Base-by-base conservation (phyloP, 1,284 basidiomycete species). In the Pseudozyma hubeiensis region DNA sequence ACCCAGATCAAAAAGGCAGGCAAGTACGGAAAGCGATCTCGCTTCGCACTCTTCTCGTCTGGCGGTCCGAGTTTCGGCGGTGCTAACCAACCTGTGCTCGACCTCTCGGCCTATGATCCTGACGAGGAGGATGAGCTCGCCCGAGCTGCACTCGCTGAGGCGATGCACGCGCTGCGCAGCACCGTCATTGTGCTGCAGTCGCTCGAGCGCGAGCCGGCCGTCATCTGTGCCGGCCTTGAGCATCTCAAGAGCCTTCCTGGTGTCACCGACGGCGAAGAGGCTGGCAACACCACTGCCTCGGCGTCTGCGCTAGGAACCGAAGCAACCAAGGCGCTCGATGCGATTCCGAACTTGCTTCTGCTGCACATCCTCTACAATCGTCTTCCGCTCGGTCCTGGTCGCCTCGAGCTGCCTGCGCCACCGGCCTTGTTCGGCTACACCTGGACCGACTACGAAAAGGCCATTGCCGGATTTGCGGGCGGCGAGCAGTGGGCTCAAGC, bases 101-200 rank as follows among this genome's bases (percentile, higher is more conserved):
- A 74, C 17, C 58, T 63, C 10, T 63, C 57, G 5, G 71, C 78
- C 9, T 70, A 60, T 40, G 66, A 76, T 30, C 72, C 76, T 16
- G 65, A 79, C 40, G 73, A 75, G 47, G 80, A 80, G 34, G 82
- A 82, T 53, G 82, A 84, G 57, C 70, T 84, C 10, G 82, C 82
- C 0, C 70, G 70, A 19, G 80, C 78, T 8, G 82, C 82, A 17
- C 71, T 84, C 5, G 75, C 67, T 24, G 82, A 84, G 57, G 82
- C 81, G 5, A 66, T 83, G 52, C 73, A 77, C n/a, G 82, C 81
- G 7, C 58, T 83, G 34, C 75, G 70, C 41, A 75, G 72, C 64
- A 81, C 78, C 41, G 65, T 77, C 52, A 66, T 76, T 17, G 80
- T 81, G 45, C 62, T 81, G 3, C 76, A 80, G 35, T 65, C 75